Conservation (phyloP, 805 yeast genomes). For the Komagataella phaffii region DNA sequence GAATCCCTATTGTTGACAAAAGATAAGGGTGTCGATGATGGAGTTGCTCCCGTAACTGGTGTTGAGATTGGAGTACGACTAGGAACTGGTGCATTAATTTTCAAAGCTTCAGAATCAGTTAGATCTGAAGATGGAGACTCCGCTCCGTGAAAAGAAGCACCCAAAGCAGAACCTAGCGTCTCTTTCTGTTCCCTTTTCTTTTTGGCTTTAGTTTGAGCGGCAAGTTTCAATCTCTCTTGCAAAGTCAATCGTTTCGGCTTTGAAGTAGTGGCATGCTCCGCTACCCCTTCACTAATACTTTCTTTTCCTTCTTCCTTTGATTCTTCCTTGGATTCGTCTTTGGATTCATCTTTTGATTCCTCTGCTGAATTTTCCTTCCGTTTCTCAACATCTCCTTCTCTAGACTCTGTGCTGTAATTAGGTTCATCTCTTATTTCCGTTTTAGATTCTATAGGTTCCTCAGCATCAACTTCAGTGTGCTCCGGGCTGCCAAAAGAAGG, state of each 20-base stretch:
- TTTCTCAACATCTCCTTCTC: background rate
- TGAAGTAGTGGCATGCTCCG: background rate
- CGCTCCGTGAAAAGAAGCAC: background rate
- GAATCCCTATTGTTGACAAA: background rate
- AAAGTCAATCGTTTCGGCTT: slow-evolving; percentile 48
- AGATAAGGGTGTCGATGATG: slow-evolving; percentile 1
- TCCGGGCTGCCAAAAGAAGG: background rate
- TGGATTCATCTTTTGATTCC: background rate
- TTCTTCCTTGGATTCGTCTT: background rate
- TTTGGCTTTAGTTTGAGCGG: slow-evolving; percentile 37
- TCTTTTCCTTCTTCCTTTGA: background rate
- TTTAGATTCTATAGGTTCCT: background rate
- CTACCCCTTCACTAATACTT: background rate
- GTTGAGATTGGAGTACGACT: background rate
- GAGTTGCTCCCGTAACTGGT: slow-evolving; percentile 7
- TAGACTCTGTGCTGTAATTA: background rate
- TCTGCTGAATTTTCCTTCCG: background rate
- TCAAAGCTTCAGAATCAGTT: background rate
- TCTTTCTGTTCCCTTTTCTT: slow-evolving; percentile 4
- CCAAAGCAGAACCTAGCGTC: background rate
- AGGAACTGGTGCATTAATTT: background rate
- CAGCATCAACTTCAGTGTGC: background rate
- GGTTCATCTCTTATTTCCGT: background rate
- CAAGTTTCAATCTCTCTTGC: slow-evolving; percentile 76
- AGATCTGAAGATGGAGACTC: background rate